Conservation (phyloP, 192 early-diverging fungal genomes). For the Coemansia sp. region DNA sequence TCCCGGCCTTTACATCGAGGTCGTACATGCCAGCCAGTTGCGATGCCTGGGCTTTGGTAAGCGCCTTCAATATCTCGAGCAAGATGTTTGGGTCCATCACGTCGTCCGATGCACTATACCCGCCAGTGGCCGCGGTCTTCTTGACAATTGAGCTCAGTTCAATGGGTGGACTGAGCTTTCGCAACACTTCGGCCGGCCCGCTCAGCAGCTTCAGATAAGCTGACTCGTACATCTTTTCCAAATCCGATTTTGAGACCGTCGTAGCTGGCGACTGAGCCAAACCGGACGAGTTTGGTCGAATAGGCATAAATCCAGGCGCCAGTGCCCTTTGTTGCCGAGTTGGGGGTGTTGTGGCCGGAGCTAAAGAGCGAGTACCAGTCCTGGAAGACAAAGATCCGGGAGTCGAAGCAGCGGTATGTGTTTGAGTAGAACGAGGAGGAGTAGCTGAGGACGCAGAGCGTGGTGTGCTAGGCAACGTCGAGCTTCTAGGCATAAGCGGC, state of each 20-base stretch:
- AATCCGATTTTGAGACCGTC: conserved; percentile 13
- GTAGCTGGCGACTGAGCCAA: background rate
- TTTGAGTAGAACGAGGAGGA: background rate
- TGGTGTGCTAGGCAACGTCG: background rate
- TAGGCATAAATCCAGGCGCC: conserved; percentile 2
- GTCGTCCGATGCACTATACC: background rate
- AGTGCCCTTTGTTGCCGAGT: conserved; percentile 2
- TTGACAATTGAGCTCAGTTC: conserved; percentile 30
- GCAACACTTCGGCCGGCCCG: conserved; percentile 36
- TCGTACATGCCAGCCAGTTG: conserved; percentile 50
- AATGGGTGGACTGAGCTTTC: conserved; percentile 37
- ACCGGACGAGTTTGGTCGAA: background rate
- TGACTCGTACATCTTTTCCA: conserved; percentile 51
- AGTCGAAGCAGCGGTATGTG: background rate
- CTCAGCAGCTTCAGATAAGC: conserved; percentile 42
- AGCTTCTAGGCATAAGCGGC: background rate
- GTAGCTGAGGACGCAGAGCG: background rate
- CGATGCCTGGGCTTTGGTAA: conserved; percentile 44
- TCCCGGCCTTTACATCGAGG: conserved; percentile 7
- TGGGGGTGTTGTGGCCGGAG: conserved; percentile 2
- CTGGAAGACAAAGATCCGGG: background rate
- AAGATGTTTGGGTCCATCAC: conserved; percentile 9
- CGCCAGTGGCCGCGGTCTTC: background rate
- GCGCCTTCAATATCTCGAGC: conserved; percentile 40
- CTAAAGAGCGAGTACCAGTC: background rate